Base-by-base conservation (phyloP, 176 grass and related monocot species). In the Aechmea fasciata region DNA sequence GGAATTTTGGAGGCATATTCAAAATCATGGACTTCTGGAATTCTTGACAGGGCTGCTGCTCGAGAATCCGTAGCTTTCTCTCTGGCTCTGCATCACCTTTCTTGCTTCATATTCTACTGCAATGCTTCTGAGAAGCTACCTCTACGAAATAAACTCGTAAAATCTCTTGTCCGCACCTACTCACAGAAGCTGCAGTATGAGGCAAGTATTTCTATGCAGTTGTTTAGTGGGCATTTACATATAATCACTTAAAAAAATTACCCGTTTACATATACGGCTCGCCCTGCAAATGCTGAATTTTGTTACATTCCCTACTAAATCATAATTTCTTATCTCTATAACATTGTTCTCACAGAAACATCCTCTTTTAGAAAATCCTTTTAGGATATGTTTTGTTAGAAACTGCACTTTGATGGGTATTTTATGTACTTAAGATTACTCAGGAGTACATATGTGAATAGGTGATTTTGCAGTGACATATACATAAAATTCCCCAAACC, bases 1-100 rank as follows among this genome's bases (percentile, higher is more conserved):
- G 71, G 64, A 11, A 78, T 90, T 73, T 73, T 99, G 84, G 86
- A 90, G 87, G 76, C 94, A 10, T 99, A 93, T 70, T 74, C 81
- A 65, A 90, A 93, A 73, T 90, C 89, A 64, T 99, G 86, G 94
- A 90, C 76, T 66, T 83, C 83, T 17, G 94, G 86, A 65, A 63
- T 68, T 18, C 84, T 99, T 65, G 87, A 90, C 70, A 87, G 78
- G 79, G 89, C 89, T 73, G 71, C 52, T 33, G 49, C 66, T 68
- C 84, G 87, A 71, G 85, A 75, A 73, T 85, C 84, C 19, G 49
- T 87, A 55, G 70, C 82, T 52, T 99, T 86, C 71, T 77, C 53
- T 17, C n/a, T 99, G 63, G 89, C 69, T 26, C 65, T 73, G 76
- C 86, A 90, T 72, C 89, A 99, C 50, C 80, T 99, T 55, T 85